These are phyloP conservation scores for Pulveroboletus frians DNA, from an alignment of 768 basidiomycete genomes.

Conservation along the genomic window DNA sequence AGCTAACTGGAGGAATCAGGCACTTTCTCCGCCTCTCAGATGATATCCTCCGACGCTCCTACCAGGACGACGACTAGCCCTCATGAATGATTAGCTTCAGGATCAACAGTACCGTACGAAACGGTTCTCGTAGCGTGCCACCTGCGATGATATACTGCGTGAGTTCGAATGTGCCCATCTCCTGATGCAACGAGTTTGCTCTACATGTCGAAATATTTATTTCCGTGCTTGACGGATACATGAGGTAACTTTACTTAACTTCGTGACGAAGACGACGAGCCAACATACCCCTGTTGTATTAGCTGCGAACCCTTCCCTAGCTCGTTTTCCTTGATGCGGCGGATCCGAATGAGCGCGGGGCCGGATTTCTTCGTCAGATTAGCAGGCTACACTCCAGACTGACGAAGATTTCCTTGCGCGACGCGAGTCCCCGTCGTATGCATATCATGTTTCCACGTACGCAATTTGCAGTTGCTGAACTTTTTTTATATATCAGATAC, in stretches of 20 bases:
- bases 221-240: slow-evolving; percentile 50
- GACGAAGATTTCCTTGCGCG: slow-evolving; percentile 56
- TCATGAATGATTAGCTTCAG: slow-evolving; percentile 46
- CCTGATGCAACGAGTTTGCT: too few species aligned
- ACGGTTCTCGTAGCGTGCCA: slow-evolving; percentile 32
- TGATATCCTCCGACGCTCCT: slow-evolving; percentile 51
- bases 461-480: neutral
- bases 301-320: neutral
- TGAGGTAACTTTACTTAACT: slow-evolving; percentile 31
- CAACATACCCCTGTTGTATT: neutral
- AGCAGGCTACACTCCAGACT: slow-evolving; percentile 30
- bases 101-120: slow-evolving; percentile 8
- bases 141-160: slow-evolving; percentile 59
- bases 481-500: slow-evolving; percentile 44
- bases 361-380: slow-evolving; percentile 48
- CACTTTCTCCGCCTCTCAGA: slow-evolving; percentile 67
- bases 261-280: slow-evolving; percentile 13
- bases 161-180: slow-evolving; percentile 39
- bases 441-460: slow-evolving; percentile 19
- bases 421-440: slow-evolving; percentile 57
- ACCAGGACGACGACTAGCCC: slow-evolving; percentile 58
- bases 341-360: slow-evolving; percentile 51
- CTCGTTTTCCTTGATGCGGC: slow-evolving; percentile 28
- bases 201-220: too few species aligned
- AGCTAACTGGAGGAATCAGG: slow-evolving; percentile 36